phyloP scores from a whole-genome alignment of 306 rosid species.

The Mimosa pudica region DNA sequence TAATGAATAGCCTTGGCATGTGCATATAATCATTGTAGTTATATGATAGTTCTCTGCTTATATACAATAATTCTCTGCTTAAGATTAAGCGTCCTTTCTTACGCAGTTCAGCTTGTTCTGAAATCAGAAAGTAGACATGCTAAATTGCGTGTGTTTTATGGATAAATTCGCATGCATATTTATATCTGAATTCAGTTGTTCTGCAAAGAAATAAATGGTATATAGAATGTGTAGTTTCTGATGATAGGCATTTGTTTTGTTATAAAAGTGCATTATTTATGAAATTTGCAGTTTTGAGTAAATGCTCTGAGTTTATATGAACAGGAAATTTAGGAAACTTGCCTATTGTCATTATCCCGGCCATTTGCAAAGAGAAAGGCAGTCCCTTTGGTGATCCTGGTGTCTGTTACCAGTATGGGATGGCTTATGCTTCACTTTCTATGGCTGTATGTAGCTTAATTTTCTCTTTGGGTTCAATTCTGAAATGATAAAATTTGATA shows the following conservation, averaged over 20 bases:
- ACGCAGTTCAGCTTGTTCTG: slow-evolving; percentile 11
- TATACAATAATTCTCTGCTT: background rate
- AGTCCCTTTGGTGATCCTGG: slow-evolving; percentile 58
- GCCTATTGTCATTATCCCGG: slow-evolving; percentile 50
- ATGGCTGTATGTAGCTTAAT: slow-evolving; percentile 54
- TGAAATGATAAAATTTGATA: slow-evolving; percentile 4
- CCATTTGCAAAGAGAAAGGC: slow-evolving; percentile 53
- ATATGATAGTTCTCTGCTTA: background rate
- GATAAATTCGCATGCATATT: background rate
- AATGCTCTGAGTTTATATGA: slow-evolving; percentile 24
- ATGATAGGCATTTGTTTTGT: background rate
- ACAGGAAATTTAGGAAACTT: slow-evolving; percentile 61
- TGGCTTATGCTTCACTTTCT: slow-evolving; percentile 62
- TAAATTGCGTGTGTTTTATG: background rate
- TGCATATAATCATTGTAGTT: background rate
- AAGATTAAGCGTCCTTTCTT: slow-evolving; percentile 1
- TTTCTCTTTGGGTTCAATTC: slow-evolving; percentile 9
- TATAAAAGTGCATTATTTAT: background rate
- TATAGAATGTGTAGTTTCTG: slow-evolving; percentile 1
- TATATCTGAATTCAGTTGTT: background rate
- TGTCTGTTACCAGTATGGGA: slow-evolving; percentile 43
- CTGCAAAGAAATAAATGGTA: background rate
- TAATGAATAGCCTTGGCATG: background rate
- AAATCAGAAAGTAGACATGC: background rate
- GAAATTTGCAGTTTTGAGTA: slow-evolving; percentile 19